Evolutionary conservation across 768 basidiomycete genomes (phyloP).

Genomic region (Guyanaporus albipodus): DNA sequence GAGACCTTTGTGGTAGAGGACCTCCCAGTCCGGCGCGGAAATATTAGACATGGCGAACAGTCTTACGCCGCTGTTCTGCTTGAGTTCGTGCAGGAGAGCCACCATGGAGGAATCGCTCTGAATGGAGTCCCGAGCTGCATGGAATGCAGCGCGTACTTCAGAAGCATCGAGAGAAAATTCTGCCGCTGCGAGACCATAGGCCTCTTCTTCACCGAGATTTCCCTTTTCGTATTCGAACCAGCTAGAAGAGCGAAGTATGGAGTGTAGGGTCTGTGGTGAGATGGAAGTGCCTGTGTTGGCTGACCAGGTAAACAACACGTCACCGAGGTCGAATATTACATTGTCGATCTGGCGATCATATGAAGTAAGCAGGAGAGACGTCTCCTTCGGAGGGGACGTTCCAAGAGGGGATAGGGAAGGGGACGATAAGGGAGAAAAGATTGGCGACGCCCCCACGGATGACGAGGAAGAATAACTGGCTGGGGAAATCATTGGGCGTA

Average conservation of each 20-base stretch:
- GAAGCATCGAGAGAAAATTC: slow-evolving; percentile 16
- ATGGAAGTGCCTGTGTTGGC: slow-evolving; percentile 12
- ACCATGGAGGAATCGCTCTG: slow-evolving; percentile 13
- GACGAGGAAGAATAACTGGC: background rate
- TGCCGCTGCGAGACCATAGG: slow-evolving; percentile 1
- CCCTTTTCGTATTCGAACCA: slow-evolving; percentile 26
- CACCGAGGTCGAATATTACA: slow-evolving; percentile 21
- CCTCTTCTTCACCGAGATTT: slow-evolving; percentile 10
- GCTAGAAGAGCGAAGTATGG: slow-evolving; percentile 12
- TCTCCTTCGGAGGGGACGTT: slow-evolving; percentile 3
- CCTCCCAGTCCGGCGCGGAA: slow-evolving; percentile 19
- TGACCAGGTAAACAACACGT: slow-evolving; percentile 23
- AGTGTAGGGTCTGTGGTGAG: slow-evolving; percentile 7
- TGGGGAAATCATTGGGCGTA: slow-evolving; percentile 1
- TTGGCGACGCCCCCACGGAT: background rate
- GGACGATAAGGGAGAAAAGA: background rate
- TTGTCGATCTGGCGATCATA: slow-evolving; percentile 20
- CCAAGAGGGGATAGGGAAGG: slow-evolving; percentile 2
- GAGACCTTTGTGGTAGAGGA: slow-evolving; percentile 11
- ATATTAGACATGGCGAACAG: slow-evolving; percentile 25
- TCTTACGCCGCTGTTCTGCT: background rate
- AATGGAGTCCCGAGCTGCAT: slow-evolving; percentile 5
- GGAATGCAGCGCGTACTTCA: slow-evolving; percentile 10
- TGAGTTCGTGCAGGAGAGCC: slow-evolving; percentile 15
- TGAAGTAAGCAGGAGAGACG: background rate